These are phyloP conservation scores for Avena eriantha DNA, from an alignment of 176 grass and related monocot species.

Conservation along the genomic window DNA sequence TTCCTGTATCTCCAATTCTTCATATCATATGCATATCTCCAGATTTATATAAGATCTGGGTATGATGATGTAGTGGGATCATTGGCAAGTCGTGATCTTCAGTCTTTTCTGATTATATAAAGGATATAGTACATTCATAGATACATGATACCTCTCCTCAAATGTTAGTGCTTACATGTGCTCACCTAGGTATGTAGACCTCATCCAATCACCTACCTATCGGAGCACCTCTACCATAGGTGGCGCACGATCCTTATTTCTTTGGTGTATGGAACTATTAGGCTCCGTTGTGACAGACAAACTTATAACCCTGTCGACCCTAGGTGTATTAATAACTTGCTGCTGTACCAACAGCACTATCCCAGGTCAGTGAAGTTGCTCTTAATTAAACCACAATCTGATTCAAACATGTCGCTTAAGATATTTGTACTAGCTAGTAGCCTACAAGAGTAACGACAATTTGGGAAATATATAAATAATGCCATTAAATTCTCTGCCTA, in stretches of 20 bases:
- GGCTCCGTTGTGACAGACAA: slow-evolving; percentile 52
- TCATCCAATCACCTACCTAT: slow-evolving; percentile 42
- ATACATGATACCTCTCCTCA: slow-evolving; percentile 40
- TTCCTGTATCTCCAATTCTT: background rate
- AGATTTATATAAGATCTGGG: slow-evolving; percentile 34
- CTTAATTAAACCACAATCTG: slow-evolving; percentile 42
- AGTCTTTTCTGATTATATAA: slow-evolving; percentile 39
- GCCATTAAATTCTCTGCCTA: slow-evolving; percentile 39
- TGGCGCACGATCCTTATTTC: slow-evolving; percentile 44
- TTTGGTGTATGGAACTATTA: slow-evolving; percentile 44
- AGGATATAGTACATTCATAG: slow-evolving; percentile 21
- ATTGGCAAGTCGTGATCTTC: slow-evolving; percentile 34
- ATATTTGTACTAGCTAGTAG: slow-evolving; percentile 35
- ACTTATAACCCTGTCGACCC: slow-evolving; percentile 47
- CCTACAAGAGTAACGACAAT: slow-evolving; percentile 40
- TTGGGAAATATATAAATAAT: slow-evolving; percentile 43
- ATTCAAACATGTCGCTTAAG: slow-evolving; percentile 33
- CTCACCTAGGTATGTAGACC: slow-evolving; percentile 46
- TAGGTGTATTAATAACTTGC: slow-evolving; percentile 42
- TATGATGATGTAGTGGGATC: slow-evolving; percentile 38
- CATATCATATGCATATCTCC: slow-evolving; percentile 1
- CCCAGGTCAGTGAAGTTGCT: slow-evolving; percentile 46
- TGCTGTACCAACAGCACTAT: slow-evolving; percentile 20
- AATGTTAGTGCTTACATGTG: slow-evolving; percentile 54
- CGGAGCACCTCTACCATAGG: slow-evolving; percentile 28